Percentiles rank a stretch among this genome's conserved stretches.
These are phyloP conservation scores for Crucibulum laeve DNA, from an alignment of 768 basidiomycete genomes.

Conservation along the genomic window DNA sequence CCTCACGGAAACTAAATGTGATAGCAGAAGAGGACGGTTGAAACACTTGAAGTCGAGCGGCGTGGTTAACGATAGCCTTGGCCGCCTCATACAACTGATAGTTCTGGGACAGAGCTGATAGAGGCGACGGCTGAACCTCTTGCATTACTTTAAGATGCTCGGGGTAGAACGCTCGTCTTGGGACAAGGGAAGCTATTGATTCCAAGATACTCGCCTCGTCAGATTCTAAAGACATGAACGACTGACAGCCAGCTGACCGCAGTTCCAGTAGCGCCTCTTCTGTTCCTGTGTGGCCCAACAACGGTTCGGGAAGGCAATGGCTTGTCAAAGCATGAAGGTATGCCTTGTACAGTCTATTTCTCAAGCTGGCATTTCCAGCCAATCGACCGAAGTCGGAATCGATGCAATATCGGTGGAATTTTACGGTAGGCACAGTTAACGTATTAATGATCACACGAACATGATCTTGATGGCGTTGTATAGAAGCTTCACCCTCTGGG, in stretches of 20 bases:
- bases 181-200: slow-evolving; percentile 27
- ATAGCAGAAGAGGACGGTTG: neutral
- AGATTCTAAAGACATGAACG: slow-evolving; percentile 30
- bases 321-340: slow-evolving; percentile 44
- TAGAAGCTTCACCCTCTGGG: slow-evolving; percentile 29
- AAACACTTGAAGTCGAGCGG: neutral
- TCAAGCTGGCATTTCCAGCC: slow-evolving; percentile 20
- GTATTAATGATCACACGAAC: slow-evolving; percentile 17
- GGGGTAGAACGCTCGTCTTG: slow-evolving; percentile 33
- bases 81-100: neutral
- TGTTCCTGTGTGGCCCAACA: slow-evolving; percentile 37
- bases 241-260: slow-evolving; percentile 27
- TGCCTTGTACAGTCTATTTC: slow-evolving; percentile 27
- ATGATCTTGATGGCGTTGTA: slow-evolving; percentile 11
- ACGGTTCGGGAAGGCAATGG: slow-evolving; percentile 35
- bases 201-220: slow-evolving; percentile 26
- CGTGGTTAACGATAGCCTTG: neutral
- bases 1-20: neutral
- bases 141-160: slow-evolving; percentile 32
- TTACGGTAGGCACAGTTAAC: neutral
- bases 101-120: slow-evolving; percentile 20
- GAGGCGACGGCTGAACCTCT: slow-evolving; percentile 26
- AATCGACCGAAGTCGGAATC: slow-evolving; percentile 27
- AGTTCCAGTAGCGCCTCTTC: slow-evolving; percentile 38
- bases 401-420: slow-evolving; percentile 22